Conservation (phyloP, 2,329 filamentous ascomycete species). For the Colletotrichum noveboracense region DNA sequence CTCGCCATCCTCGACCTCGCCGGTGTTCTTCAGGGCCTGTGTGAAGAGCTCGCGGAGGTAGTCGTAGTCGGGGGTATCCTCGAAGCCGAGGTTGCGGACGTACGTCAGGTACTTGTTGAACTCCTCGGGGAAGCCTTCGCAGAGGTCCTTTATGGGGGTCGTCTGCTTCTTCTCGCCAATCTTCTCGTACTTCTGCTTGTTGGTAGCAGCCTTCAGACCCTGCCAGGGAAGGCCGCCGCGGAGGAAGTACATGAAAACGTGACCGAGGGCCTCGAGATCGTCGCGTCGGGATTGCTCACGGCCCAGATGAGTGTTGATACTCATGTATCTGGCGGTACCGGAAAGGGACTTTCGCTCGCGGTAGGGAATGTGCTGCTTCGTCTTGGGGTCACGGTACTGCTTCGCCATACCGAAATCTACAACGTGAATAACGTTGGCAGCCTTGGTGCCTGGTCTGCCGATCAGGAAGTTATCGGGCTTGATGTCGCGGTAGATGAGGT, state of each 20-base stretch:
- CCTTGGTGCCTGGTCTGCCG: slow-evolving; percentile 87
- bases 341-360: slow-evolving; percentile 96
- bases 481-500: slow-evolving; percentile 98
- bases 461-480: slow-evolving; percentile 99
- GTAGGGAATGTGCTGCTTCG: slow-evolving; percentile 98
- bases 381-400: slow-evolving; percentile 98
- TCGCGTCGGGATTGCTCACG: slow-evolving; percentile 95
- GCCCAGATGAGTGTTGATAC: slow-evolving; percentile 98
- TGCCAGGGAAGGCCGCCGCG: slow-evolving; percentile 76
- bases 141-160: slow-evolving; percentile 94
- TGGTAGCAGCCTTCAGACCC: slow-evolving; percentile 74
- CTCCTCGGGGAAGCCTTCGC: slow-evolving; percentile 94
- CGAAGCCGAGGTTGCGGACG: slow-evolving; percentile 96
- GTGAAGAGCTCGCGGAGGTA: slow-evolving; percentile 97
- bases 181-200: slow-evolving; percentile 99
- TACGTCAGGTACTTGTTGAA: slow-evolving; percentile 98
- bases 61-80: slow-evolving; percentile 98
- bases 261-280: slow-evolving; percentile 86
- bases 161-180: slow-evolving; percentile 99
- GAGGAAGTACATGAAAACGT: slow-evolving; percentile 78
- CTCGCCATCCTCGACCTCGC: slow-evolving; percentile 95
- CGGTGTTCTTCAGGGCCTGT: slow-evolving; percentile 90
- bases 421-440: slow-evolving; percentile 97
- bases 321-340: slow-evolving; percentile 98
- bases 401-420: slow-evolving; percentile 99